phyloP scores from a whole-genome alignment of 305 asterid species.

The Andrographis paniculata region DNA sequence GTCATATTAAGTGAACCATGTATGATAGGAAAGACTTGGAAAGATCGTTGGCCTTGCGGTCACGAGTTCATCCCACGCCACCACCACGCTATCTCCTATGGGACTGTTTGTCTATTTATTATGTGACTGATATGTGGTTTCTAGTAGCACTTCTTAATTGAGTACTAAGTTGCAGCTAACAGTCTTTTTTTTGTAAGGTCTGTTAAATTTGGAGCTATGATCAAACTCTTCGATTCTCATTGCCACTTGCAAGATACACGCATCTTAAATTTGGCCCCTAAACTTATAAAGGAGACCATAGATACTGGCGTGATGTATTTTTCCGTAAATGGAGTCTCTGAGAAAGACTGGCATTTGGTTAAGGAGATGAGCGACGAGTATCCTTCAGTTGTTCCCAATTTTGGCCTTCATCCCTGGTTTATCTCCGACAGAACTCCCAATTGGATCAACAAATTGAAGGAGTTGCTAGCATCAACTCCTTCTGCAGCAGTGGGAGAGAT shows the following conservation, averaged over 20 bases:
- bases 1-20: too few relatives aligned
- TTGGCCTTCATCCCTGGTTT: conserved; percentile 87
- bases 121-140: too few relatives aligned
- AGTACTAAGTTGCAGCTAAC: not conserved
- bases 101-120: too few relatives aligned
- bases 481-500: conserved; percentile 92
- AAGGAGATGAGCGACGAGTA: conserved; percentile 61
- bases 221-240: conserved; percentile 72
- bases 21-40: too few relatives aligned
- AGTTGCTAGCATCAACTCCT: conserved; percentile 49
- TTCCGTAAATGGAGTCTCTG: conserved; percentile 77
- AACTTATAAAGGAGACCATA: conserved; percentile 45
- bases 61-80: too few relatives aligned
- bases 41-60: too few relatives aligned
- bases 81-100: too few relatives aligned
- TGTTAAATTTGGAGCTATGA: conserved; percentile 26
- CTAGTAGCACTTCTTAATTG: not conserved
- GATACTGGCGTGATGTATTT: conserved; percentile 68
- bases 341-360: conserved; percentile 86
- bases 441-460: conserved; percentile 62
- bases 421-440: conserved; percentile 53
- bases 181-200: too few relatives aligned
- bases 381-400: conserved; percentile 69
- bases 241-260: conserved; percentile 91
- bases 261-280: conserved; percentile 42